Percentiles rank a stretch among this genome's conserved stretches.
Evolutionary conservation across 495 filamentous ascomycete genomes (phyloP).

Genomic region (Filosporella fistucella): DNA sequence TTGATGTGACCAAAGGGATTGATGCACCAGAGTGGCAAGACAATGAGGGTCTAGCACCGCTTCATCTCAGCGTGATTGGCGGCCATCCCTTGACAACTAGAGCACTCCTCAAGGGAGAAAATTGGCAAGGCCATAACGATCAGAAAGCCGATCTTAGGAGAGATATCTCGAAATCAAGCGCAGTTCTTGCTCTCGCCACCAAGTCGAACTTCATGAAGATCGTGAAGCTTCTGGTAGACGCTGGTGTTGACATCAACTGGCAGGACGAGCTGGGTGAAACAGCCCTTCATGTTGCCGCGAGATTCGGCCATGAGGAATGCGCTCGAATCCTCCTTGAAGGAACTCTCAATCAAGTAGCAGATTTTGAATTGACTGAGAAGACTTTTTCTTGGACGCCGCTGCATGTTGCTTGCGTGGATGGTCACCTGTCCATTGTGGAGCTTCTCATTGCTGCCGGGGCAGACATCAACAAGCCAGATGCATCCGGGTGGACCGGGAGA

Average conservation of each 20-base stretch:
- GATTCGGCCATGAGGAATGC: slow-evolving; percentile 80
- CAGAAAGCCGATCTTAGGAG: slow-evolving; percentile 59
- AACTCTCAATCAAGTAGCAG: slow-evolving; percentile 59
- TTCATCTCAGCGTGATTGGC: slow-evolving; percentile 89
- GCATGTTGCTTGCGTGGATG: slow-evolving; percentile 88
- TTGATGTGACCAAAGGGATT: slow-evolving; percentile 78
- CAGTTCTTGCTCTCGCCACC: slow-evolving; percentile 81
- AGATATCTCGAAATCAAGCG: slow-evolving; percentile 76
- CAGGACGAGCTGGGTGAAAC: slow-evolving; percentile 92
- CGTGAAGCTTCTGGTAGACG: slow-evolving; percentile 80
- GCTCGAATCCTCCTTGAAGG: slow-evolving; percentile 69
- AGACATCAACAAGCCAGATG: slow-evolving; percentile 66
- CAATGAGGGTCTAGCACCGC: slow-evolving; percentile 81
- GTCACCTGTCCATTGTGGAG: slow-evolving; percentile 63
- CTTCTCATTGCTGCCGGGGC: slow-evolving; percentile 72
- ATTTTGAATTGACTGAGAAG: slow-evolving; percentile 75
- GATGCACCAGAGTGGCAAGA: slow-evolving; percentile 87
- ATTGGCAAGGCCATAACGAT: slow-evolving; percentile 56
- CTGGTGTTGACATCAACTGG: slow-evolving; percentile 90
- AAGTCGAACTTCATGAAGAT: slow-evolving; percentile 80
- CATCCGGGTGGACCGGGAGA: slow-evolving; percentile 90
- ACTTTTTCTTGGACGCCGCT: slow-evolving; percentile 91
- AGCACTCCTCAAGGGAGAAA: slow-evolving; percentile 73
- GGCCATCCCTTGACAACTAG: slow-evolving; percentile 85
- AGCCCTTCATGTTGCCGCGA: slow-evolving; percentile 85